Evolutionary conservation across 352 stramenopile species (phyloP).

Genomic region (Globisporangium canariense): DNA sequence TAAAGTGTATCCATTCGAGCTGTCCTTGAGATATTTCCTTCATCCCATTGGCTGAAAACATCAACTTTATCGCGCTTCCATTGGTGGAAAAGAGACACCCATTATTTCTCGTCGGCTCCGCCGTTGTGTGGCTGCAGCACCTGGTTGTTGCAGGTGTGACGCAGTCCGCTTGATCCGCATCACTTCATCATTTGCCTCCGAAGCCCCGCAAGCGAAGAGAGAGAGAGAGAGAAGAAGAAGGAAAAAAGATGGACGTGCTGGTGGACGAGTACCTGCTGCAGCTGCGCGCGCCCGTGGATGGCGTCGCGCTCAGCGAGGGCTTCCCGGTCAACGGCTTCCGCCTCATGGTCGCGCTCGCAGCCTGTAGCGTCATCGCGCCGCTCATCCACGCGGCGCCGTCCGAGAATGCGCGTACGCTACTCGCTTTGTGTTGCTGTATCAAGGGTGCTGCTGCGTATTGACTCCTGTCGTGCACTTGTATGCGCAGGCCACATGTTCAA

Average conservation of each 20-base stretch:
- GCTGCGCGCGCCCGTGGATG: slow-evolving; percentile 55
- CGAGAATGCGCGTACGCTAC: slow-evolving; percentile 55
- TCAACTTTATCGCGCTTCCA: slow-evolving; percentile 14
- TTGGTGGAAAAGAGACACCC: slow-evolving; percentile 25
- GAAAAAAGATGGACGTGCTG: slow-evolving; percentile 6
- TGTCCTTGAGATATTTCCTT: too few relatives aligned
- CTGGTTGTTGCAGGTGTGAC: background rate
- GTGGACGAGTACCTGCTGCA: slow-evolving; percentile 41
- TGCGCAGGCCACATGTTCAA: slow-evolving; percentile 71
- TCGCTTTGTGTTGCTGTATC: background rate
- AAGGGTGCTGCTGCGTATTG: background rate
- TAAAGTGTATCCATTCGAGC: background rate
- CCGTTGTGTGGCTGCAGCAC: slow-evolving; percentile 11
- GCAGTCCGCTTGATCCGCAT: slow-evolving; percentile 23
- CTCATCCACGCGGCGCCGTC: slow-evolving; percentile 54
- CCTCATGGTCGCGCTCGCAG: slow-evolving; percentile 66
- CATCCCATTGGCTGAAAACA: slow-evolving; percentile 21
- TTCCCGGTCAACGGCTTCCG: slow-evolving; percentile 79
- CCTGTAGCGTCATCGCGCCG: slow-evolving; percentile 64
- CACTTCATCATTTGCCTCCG: slow-evolving; percentile 15
- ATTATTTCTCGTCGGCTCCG: background rate
- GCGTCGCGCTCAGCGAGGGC: slow-evolving; percentile 57
- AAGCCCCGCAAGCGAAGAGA: background rate
- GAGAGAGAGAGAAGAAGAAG: slow-evolving; percentile 3
- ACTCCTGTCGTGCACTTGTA: background rate